Conservation (phyloP, 1,139 yeast genomes). For the Lodderomyces oxycetoniae region DNA sequence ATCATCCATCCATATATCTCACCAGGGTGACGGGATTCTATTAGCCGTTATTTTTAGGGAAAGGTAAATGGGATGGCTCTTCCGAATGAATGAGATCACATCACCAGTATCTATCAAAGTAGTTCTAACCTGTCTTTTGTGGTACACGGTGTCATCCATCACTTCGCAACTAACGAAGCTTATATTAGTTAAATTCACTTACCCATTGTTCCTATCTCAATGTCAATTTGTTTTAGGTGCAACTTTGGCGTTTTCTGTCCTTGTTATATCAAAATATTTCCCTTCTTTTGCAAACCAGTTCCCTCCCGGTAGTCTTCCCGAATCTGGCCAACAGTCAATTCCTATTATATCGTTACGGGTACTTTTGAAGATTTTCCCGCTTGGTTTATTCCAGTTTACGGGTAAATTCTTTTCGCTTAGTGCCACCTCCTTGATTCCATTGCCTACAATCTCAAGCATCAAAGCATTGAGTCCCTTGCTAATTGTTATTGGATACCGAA, state of each 20-base stretch:
- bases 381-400: constrained; percentile 36
- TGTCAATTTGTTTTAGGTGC: constrained; percentile 43
- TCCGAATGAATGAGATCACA: no score
- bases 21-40: no score
- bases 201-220: constrained; percentile 49
- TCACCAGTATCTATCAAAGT: constrained; percentile 15
- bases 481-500: constrained; percentile 33
- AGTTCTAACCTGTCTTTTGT: constrained; percentile 26
- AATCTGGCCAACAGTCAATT: constrained; percentile 11
- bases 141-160: constrained; percentile 45
- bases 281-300: constrained; percentile 21
- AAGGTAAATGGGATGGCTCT: no score
- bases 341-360: constrained; percentile 21
- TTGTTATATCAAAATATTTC: constrained; percentile 18
- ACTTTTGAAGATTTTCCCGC: constrained; percentile 31
- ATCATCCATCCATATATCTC: no score
- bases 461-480: constrained; percentile 39
- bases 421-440: constrained; percentile 37
- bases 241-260: constrained; percentile 24
- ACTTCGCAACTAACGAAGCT: constrained; percentile 47
- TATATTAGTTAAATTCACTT: constrained; percentile 38
- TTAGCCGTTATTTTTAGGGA: no score
- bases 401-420: constrained; percentile 36
- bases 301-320: constrained; percentile 33
- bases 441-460: constrained; percentile 38